Evolutionary conservation across 2,329 filamentous ascomycete species (phyloP).

Genomic region (Xylaria sp.): DNA sequence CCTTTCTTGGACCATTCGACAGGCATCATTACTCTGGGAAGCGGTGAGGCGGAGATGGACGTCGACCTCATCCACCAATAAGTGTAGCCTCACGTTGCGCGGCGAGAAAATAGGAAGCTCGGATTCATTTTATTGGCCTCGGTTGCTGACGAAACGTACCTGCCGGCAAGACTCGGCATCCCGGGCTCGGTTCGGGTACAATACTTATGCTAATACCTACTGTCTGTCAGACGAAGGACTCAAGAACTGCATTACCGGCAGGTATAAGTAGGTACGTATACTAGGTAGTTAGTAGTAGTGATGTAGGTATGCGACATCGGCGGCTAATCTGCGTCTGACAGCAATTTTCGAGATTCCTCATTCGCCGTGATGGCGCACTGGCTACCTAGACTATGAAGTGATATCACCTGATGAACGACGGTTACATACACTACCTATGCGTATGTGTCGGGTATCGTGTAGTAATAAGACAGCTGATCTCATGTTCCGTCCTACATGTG

Average conservation of each 20-base stretch:
- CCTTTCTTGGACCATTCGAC: neutral
- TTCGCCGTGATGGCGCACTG: neutral
- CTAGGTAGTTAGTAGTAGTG: neutral
- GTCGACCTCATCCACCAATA: neutral
- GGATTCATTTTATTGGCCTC: constrained; percentile 5
- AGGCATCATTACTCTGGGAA: constrained; percentile 11
- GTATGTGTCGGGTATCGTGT: neutral
- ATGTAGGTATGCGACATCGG: constrained; percentile 10
- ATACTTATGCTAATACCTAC: neutral
- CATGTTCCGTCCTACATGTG: neutral
- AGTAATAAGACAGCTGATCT: neutral
- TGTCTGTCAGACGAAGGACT: constrained; percentile 28
- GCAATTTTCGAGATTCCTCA: neutral
- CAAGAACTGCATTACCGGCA: neutral
- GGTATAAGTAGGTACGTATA: too few species aligned
- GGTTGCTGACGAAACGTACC: constrained; percentile 21
- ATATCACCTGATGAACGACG: constrained; percentile 17
- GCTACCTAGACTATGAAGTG: neutral
- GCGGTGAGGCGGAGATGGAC: constrained; percentile 24
- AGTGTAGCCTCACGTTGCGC: constrained; percentile 6
- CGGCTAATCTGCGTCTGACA: neutral
- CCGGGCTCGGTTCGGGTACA: neutral
- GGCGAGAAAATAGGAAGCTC: neutral
- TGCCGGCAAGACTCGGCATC: constrained; percentile 13
- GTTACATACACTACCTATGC: neutral